A percentile compares a stretch with the other conserved stretches of the same genome.
These are phyloP conservation scores for Macadamia integrifolia DNA, from an alignment of 164 flowering plant species.

Conservation along the genomic window DNA sequence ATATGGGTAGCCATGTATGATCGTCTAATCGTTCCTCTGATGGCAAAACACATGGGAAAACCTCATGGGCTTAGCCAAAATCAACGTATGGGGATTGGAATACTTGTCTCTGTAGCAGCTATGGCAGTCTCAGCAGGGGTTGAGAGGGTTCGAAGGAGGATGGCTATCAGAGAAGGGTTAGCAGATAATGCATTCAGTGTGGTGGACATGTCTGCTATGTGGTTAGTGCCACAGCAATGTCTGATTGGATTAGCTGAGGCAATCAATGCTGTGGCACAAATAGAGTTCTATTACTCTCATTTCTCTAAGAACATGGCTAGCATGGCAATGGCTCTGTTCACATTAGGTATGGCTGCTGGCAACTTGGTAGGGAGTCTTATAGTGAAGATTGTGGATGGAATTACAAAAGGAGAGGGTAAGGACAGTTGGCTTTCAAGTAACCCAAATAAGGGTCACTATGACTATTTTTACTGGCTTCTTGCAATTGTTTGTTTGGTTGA, in stretches of 20 bases:
- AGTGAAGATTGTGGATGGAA: constrained; percentile 30
- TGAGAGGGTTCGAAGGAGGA: constrained; percentile 43
- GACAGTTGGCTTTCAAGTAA: constrained; percentile 30
- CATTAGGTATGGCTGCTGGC: constrained; percentile 60
- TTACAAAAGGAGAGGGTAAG: constrained; percentile 13
- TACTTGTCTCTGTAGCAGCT: constrained; percentile 19
- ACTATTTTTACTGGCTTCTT: constrained; percentile 30
- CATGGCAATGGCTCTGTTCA: constrained; percentile 47
- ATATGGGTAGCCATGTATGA: constrained; percentile 50
- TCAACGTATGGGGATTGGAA: constrained; percentile 51
- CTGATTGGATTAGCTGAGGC: constrained; percentile 73
- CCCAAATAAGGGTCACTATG: constrained; percentile 28
- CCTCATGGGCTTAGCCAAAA: constrained; percentile 31
- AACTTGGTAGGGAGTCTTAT: constrained; percentile 48
- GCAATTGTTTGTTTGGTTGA: constrained; percentile 15
- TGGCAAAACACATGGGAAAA: constrained; percentile 25
- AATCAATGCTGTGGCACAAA: constrained; percentile 65
- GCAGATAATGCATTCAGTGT: constrained; percentile 10
- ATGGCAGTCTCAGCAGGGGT: constrained; percentile 25
- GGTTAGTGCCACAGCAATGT: constrained; percentile 66
- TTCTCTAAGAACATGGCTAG: constrained; percentile 80
- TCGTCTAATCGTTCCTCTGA: constrained; percentile 31
- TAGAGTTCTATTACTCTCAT: constrained; percentile 69
- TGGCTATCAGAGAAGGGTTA: constrained; percentile 39
- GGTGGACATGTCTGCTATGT: constrained; percentile 76